Evolutionary conservation across 352 stramenopile genomes (phyloP), one percentile per base, ranked within the genome.

Genomic region (Saprolegnia parasitica): DNA sequence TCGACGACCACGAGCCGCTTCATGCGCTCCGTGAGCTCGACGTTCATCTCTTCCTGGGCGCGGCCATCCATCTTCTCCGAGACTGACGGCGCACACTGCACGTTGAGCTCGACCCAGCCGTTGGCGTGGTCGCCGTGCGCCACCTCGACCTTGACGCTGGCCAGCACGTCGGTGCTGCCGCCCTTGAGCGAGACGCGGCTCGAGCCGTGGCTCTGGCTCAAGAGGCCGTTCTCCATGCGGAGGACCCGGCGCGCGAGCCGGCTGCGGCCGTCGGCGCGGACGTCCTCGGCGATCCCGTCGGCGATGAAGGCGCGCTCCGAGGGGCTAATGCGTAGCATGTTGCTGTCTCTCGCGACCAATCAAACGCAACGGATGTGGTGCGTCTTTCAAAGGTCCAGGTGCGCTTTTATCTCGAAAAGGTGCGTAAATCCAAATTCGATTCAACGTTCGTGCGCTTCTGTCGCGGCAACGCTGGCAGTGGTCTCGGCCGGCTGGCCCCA

Each of bases 11-110:
- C 54, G 13, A 70, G 23, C 3, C 64, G 78, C 56, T 82, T 90
- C 80, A 93, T 84, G 50, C 85, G 81, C 75, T 93, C 82, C 60
- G 83, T 90, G 24, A 91, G 72, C 75, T 93, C 84, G 26, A 88
- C 79, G 47, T 91, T 91, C 32, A 93, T 72, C 72, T 93, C 84
- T 58, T 91, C 83, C 18, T 83, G 78, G 1, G 81, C 84, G 29
- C 84, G 80, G 8, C 84, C 84, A 32, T 83, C 76, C 18, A 91
- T 74, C 72, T 91, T 91, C 47, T 80, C 77, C 11, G 84, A 93
- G 1, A 93, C 80, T 9, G 84, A 93, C 45, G 84, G 84, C 24
- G 77, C 87, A 73, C 83, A 91, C 11, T 80, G 78, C 56, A 93
- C 83, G 4, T 71, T 50, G 0, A 88, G 75, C 1, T 83, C 70